These are phyloP conservation scores for Claviceps digitariae DNA, from an alignment of 2,329 filamentous ascomycete species.

Conservation along the genomic window DNA sequence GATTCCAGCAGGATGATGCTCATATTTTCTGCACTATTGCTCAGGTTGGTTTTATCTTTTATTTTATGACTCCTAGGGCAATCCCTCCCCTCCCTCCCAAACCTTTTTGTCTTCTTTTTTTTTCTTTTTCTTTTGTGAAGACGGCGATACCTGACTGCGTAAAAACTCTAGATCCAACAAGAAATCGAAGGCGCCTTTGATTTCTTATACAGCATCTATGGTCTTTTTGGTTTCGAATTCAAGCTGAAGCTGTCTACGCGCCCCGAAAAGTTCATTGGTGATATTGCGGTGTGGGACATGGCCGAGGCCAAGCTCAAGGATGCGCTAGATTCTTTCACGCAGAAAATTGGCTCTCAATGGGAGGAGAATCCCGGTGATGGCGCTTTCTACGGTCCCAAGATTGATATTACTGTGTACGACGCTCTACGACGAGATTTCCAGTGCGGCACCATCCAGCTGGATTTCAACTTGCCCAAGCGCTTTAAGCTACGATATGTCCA, in stretches of 20 bases:
- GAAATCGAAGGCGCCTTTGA: conserved; percentile 71
- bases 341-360: conserved; percentile 53
- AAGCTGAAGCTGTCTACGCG: conserved; percentile 90
- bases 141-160: neutral
- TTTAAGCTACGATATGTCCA: conserved; percentile 34
- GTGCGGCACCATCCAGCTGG: conserved; percentile 76
- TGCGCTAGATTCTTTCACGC: conserved; percentile 65
- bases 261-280: conserved; percentile 76
- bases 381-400: conserved; percentile 97
- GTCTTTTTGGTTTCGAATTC: conserved; percentile 55
- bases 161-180: conserved; percentile 19
- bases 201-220: conserved; percentile 63
- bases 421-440: conserved; percentile 56
- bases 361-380: conserved; percentile 88
- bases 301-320: conserved; percentile 71
- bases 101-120: no score
- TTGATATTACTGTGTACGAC: conserved; percentile 90
- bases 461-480: conserved; percentile 56
- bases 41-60: conserved; percentile 13
- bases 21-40: conserved; percentile 71
- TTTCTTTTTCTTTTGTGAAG: neutral
- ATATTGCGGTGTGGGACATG: conserved; percentile 75
- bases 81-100: no score
- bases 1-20: conserved; percentile 92
- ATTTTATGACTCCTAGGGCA: no score